Conservation (phyloP, 2,329 filamentous ascomycete genomes). For the Myriosclerotinia scirpicola region DNA sequence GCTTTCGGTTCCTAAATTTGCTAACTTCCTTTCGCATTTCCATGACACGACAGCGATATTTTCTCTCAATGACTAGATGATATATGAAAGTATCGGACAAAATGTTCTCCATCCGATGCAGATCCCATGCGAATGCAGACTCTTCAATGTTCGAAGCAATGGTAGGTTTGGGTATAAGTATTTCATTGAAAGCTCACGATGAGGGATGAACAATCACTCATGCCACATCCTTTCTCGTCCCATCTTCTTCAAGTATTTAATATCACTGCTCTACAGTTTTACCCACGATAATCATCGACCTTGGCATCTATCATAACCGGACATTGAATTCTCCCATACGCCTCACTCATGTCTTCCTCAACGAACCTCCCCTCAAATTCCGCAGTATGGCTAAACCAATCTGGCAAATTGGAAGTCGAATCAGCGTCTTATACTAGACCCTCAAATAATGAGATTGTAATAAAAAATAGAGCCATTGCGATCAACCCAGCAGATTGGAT, state of each 20-base stretch:
- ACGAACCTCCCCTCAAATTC: constrained; percentile 4
- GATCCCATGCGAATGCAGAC: no score
- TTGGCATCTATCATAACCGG: background rate
- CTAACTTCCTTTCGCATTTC: constrained; percentile 16
- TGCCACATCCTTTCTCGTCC: background rate
- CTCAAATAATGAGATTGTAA: constrained; percentile 42
- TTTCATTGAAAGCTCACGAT: background rate
- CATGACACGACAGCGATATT: background rate
- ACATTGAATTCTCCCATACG: background rate
- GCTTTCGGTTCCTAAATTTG: background rate
- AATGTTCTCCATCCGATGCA: background rate
- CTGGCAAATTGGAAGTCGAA: constrained; percentile 40
- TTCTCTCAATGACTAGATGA: background rate
- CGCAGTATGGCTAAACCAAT: constrained; percentile 28
- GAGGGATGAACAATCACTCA: background rate
- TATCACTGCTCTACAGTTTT: background rate
- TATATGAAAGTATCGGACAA: background rate
- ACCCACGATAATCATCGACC: background rate
- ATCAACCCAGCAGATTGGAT: constrained; percentile 46
- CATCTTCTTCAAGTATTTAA: background rate
- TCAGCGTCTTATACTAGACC: constrained; percentile 43
- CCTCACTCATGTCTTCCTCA: background rate
- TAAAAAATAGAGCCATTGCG: constrained; percentile 44
- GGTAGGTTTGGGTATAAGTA: constrained; percentile 11
- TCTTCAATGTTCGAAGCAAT: background rate